Percentiles rank a stretch among this genome's conserved stretches.
Conservation (phyloP, 78 protist genomes). For the Cavenderia fasciculata region DNA sequence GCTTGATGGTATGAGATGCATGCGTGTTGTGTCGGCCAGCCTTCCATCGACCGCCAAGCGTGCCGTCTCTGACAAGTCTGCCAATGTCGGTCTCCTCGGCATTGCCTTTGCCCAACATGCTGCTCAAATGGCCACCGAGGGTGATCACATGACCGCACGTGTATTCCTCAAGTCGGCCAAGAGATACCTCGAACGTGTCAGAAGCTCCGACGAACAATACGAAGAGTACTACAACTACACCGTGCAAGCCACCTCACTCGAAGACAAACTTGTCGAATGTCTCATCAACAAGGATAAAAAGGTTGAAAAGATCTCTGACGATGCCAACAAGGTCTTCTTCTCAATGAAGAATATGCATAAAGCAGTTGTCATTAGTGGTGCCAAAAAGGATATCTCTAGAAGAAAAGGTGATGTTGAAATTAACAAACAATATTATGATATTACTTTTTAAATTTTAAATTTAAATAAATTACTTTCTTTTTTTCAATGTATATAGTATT, state of each 20-base stretch:
- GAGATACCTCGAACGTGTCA: background rate
- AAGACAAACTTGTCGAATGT: slow-evolving; percentile 19
- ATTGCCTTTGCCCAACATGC: slow-evolving; percentile 64
- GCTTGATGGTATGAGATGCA: slow-evolving; percentile 58
- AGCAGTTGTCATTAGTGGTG: slow-evolving; percentile 43
- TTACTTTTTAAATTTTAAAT: slow-evolving; percentile 33
- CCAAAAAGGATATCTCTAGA: slow-evolving; percentile 58
- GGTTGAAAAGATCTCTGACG: slow-evolving; percentile 30
- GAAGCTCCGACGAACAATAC: slow-evolving; percentile 43
- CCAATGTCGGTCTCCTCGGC: slow-evolving; percentile 1
- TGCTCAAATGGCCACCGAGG: slow-evolving; percentile 45
- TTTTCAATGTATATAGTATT: no score
- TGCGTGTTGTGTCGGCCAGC: slow-evolving; percentile 59
- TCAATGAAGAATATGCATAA: slow-evolving; percentile 59
- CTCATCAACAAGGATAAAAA: slow-evolving; percentile 12
- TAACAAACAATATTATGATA: slow-evolving; percentile 51
- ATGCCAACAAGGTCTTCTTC: slow-evolving; percentile 26
- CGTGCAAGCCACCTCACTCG: background rate
- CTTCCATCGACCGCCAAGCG: slow-evolving; percentile 8
- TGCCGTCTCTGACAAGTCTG: background rate
- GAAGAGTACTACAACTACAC: slow-evolving; percentile 56
- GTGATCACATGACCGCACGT: slow-evolving; percentile 28
- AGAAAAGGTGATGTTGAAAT: slow-evolving; percentile 71
- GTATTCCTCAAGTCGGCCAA: slow-evolving; percentile 12
- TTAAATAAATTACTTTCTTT: no score